Percentiles rank a stretch among this genome's conserved stretches.
Conservation (phyloP, 2,329 filamentous ascomycete species). For the Cyphellophora attinorum region DNA sequence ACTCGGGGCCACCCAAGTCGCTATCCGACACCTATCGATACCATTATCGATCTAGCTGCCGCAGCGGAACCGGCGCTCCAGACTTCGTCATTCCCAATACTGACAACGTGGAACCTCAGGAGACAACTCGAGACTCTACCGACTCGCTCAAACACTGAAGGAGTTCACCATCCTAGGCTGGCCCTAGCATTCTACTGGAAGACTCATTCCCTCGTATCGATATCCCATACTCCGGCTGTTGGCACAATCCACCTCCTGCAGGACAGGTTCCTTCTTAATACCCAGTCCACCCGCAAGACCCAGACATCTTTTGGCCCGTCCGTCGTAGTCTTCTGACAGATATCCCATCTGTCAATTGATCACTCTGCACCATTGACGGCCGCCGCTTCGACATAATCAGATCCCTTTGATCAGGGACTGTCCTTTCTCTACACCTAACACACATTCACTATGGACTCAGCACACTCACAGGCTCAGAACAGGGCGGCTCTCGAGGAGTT, state of each 20-base stretch:
- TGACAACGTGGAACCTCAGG: conserved; percentile 1
- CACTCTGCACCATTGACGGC: not conserved
- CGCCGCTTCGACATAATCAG: not conserved
- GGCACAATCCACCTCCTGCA: conserved; percentile 1
- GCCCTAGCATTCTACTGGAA: not conserved
- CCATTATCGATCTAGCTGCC: conserved; percentile 1
- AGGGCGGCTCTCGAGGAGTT: conserved; percentile 38
- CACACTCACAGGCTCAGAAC: conserved; percentile 22
- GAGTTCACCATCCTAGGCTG: not conserved
- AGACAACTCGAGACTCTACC: conserved; percentile 1
- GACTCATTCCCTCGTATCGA: not conserved
- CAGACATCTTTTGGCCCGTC: not conserved
- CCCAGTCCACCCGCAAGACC: not conserved
- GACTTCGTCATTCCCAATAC: not conserved
- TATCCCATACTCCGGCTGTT: conserved; percentile 1
- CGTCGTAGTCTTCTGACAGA: not conserved
- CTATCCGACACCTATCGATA: not conserved
- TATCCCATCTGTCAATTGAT: not conserved
- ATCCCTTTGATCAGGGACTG: conserved; percentile 1
- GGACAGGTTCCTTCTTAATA: not conserved
- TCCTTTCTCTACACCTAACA: conserved; percentile 1
- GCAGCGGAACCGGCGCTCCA: not conserved
- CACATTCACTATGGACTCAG: conserved; percentile 13
- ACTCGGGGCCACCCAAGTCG: not conserved
- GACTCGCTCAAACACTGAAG: not conserved